phyloP scores from a whole-genome alignment of 2,329 filamentous ascomycete genomes.

The Westerdykella sp. region DNA sequence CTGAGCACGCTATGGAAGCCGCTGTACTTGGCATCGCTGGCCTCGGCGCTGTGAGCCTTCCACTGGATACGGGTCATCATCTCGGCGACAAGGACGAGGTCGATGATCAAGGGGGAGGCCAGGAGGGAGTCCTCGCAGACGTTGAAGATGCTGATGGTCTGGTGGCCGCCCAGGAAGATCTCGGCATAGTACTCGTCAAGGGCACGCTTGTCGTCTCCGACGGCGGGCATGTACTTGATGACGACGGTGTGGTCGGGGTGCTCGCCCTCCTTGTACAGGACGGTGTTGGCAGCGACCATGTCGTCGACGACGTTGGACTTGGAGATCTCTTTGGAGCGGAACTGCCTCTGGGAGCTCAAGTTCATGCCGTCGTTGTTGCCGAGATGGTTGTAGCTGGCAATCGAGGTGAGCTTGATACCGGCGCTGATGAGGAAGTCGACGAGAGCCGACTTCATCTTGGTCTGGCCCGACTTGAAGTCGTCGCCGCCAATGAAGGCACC shows the following conservation, averaged over 20 bases:
- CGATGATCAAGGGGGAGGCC: slow-evolving; percentile 93
- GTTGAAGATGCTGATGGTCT: slow-evolving; percentile 98
- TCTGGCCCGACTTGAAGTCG: slow-evolving; percentile 99
- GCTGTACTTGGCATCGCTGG: slow-evolving; percentile 63
- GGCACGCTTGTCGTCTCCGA: slow-evolving; percentile 98
- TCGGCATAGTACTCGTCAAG: slow-evolving; percentile 99
- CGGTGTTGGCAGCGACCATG: slow-evolving; percentile 93
- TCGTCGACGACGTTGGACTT: slow-evolving; percentile 99
- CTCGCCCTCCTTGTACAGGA: slow-evolving; percentile 86
- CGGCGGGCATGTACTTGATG: slow-evolving; percentile 99
- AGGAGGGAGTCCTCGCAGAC: slow-evolving; percentile 98
- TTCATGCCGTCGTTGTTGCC: slow-evolving; percentile 99
- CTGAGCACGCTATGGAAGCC: slow-evolving; percentile 96
- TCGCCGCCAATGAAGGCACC: slow-evolving; percentile 91
- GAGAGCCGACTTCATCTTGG: slow-evolving; percentile 99
- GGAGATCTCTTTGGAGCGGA: slow-evolving; percentile 99
- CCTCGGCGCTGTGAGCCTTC: slow-evolving; percentile 55
- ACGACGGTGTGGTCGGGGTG: slow-evolving; percentile 98
- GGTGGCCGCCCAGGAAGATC: slow-evolving; percentile 97
- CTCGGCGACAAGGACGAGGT: slow-evolving; percentile 86
- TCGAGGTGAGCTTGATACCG: slow-evolving; percentile 97
- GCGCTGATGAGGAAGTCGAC: slow-evolving; percentile 98
- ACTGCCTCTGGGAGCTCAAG: slow-evolving; percentile 93
- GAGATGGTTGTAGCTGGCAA: slow-evolving; percentile 98
- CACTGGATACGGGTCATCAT: slow-evolving; percentile 98